phyloP scores from a whole-genome alignment of 306 rosid species.

The Lablab purpureus region DNA sequence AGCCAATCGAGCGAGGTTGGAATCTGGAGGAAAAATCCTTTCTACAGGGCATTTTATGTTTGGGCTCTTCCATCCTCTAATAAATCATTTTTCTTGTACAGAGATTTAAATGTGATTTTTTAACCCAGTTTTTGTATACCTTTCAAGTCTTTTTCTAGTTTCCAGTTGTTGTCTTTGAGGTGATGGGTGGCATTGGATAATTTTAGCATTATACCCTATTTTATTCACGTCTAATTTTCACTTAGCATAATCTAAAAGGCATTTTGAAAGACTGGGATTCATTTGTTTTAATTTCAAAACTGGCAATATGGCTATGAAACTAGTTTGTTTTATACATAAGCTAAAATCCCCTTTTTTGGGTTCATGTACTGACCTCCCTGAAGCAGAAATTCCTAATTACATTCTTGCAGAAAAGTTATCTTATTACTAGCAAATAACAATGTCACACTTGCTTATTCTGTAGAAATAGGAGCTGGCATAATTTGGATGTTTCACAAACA shows the following conservation, averaged over 20 bases:
- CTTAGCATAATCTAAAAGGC: background rate
- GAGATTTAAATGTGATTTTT: background rate
- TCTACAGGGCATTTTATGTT: background rate
- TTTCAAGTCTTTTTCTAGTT: constrained; percentile 12
- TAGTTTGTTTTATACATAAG: background rate
- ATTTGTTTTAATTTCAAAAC: background rate
- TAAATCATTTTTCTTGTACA: background rate
- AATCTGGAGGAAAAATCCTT: constrained; percentile 27
- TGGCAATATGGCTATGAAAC: background rate
- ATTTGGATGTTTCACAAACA: constrained; percentile 18
- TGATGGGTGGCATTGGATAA: background rate
- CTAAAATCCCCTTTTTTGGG: constrained; percentile 13
- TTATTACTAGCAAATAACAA: background rate
- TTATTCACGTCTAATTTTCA: background rate
- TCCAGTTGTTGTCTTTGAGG: background rate
- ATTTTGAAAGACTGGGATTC: constrained; percentile 10
- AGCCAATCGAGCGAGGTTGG: background rate
- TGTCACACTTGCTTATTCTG: background rate
- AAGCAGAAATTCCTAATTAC: background rate
- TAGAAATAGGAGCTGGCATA: constrained; percentile 35
- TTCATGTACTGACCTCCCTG: background rate
- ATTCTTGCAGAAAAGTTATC: background rate
- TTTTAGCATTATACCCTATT: background rate
- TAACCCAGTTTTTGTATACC: background rate
- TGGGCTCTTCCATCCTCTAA: background rate